Base-by-base conservation (phyloP, 805 yeast genomes). In the Nakazawaea pomicola region DNA sequence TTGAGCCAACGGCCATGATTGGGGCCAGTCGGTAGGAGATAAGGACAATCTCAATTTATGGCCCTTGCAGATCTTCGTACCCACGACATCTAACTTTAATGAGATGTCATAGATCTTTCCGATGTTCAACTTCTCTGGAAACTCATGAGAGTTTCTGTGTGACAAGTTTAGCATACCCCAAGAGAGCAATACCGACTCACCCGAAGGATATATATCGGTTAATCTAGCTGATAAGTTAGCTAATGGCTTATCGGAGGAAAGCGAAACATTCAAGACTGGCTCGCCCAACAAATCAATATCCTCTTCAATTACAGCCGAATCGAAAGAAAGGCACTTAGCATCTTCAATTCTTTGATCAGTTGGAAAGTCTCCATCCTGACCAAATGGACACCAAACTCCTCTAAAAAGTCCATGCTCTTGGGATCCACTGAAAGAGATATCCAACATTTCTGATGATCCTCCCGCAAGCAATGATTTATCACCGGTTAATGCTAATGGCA, bases 21-120 rank as follows among this genome's bases (percentile, higher is more conserved):
- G 70, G 9, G 74, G 74, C 74, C 75, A 70, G 45, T 69, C 74
- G 25, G 68, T 58, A 1, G 74, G 58, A 6, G 73, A 67, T 33
- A 70, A 55, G 0, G 70, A 67, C 10, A 69, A 49, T 46, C 67
- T 56, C 17, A 70, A 42, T 33, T 50, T 58, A 45, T 70, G 73
- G 8, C 70, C 72, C 35, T 54, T 53, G 8, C 44, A 52, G 10
- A 60, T 43, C 27, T 59, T 59, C 36, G 62, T 52, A 30, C 74
- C 74, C 11, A 67, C 41, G 6, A 67, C 70, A 49, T 70, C 74
- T 14, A 69, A 47, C 25, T 58, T 56, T 34, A 69, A 44, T 10
- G 47, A 40, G 24, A 68, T 53, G 12, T 62, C 58, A 43, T 68
- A 68, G 29, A 50, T 53, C 33, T 60, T 35, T 5, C 57, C 63